Evolutionary conservation across 371 early-diverging fungal species (phyloP), one percentile per base, ranked within the genome.

Genomic region (Mucor circinelloides): DNA sequence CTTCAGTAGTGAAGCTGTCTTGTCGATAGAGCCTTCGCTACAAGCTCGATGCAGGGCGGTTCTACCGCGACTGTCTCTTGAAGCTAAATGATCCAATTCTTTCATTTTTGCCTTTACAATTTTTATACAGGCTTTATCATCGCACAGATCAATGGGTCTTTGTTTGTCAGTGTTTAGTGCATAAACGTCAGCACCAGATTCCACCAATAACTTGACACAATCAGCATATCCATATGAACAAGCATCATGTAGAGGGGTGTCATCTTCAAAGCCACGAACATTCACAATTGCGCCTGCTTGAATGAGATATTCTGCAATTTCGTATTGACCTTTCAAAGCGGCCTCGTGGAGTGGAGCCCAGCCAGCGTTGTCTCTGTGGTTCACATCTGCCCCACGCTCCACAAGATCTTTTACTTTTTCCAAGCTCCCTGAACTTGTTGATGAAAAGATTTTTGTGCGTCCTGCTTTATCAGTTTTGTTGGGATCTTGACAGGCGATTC

Each of bases 201-300:
- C 72, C 1, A 89, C 67, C 42, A 94, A 68, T 13, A 85, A 52
- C 60, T 82, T 69, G 6, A 90, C 90, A 52, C 78, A 75, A 30
- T 89, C 86, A 19, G 80, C 58, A 56, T 89, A 84, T 0, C 90
- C 91, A 70, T 90, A 89, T 17, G 87, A 73, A 31, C 89, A 84
- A n/a, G 93, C 93, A 84, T 92, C 93, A 75, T 93, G 94, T 58
- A 94, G 67, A 23, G 95, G 87, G n/a, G 93, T 90, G 44, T 86
- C 87, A 31, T 84, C 84, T 63, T 90, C 89, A 38, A 79, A 74
- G 31, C 87, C 89, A 46, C 74, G 69, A 7, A 83, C 81, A 63
- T 90, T 85, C 46, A 90, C 72, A 50, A 85, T 82, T 0, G 86
- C 85, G 7, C 78, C 75, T 19, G 74, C 74, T 63, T 81, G 69